Base-by-base conservation (phyloP, 2,329 filamentous ascomycete species). In the Colletotrichum sansevieriae region DNA sequence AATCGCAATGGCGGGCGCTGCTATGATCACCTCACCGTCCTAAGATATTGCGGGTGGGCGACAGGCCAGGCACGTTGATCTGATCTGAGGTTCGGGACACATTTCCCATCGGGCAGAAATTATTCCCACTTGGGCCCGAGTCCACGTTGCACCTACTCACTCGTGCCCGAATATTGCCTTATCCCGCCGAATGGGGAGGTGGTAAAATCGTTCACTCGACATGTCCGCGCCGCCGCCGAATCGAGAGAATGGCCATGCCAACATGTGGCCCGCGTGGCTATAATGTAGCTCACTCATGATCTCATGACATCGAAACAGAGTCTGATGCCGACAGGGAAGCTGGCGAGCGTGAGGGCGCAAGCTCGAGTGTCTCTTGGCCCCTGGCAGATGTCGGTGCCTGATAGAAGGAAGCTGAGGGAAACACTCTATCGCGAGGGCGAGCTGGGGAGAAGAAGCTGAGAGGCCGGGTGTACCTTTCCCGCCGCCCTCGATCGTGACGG, bases 151-250 rank as follows among this genome's bases (percentile, higher is more conserved):
- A 22, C 18, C 18, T 49, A 39, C 51, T 56, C 57, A 18, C 33
- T 33, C 6, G 22, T 12, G 33, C 51, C 25, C 20, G 41, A 20
- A 22, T 37, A 15, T 52, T 43, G 29, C 41, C 10, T 18, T 18
- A 6, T 35, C 12, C 43, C 18, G 25, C 47, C 56, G 41, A 59
- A 46, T 29, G 51, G 29, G 56, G 41, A 57, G 20, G 41, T 35
- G 56, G 29, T 47, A 63, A 58, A 63, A 52, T 58, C 59, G 59
- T 52, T 67, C 64, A 67, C 60, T 63, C 41, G 22, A 47, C 10
- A 43, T 5, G 6, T 43, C 15, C 39, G 20, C 39, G 25, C 7
- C 49, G n/a, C 22, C n/a, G n/a, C n/a, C n/a, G n/a, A n/a, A n/a
- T n/a, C n/a, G 4, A 8, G 25, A 29, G 25, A 1, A 58, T 12